phyloP scores from a whole-genome alignment of 2,329 filamentous ascomycete genomes.

The Colletotrichum falcatum region DNA sequence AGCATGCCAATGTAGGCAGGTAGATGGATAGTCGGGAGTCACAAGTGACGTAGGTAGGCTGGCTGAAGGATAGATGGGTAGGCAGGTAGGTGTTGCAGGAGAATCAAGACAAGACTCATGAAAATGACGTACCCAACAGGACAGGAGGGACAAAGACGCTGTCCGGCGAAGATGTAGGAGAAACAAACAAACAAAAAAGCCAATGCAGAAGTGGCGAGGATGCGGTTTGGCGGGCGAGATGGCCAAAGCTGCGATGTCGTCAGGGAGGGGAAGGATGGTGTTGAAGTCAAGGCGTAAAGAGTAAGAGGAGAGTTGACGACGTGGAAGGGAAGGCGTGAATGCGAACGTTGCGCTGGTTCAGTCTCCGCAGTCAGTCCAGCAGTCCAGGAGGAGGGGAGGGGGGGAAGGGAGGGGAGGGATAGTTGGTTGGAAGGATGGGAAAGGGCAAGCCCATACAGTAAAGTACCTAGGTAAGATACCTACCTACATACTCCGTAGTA shows the following conservation, averaged over 20 bases:
- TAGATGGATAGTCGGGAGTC: slow-evolving; percentile 1
- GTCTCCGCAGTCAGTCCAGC: slow-evolving; percentile 19
- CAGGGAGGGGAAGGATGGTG: slow-evolving; percentile 13
- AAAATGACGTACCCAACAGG: slow-evolving; percentile 35
- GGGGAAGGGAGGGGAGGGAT: not conserved
- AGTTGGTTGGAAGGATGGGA: slow-evolving; percentile 26
- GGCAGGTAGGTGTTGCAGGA: slow-evolving; percentile 20
- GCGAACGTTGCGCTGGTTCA: slow-evolving; percentile 23
- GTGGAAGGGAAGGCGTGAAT: slow-evolving; percentile 18
- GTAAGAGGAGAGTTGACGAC: slow-evolving; percentile 15
- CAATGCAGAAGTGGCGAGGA: not conserved
- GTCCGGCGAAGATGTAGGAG: not conserved
- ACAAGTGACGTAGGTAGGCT: slow-evolving; percentile 39
- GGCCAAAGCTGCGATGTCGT: slow-evolving; percentile 26
- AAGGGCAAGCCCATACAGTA: slow-evolving; percentile 12
- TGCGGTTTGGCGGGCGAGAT: slow-evolving; percentile 27
- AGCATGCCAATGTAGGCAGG: slow-evolving; percentile 12
- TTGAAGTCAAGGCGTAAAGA: slow-evolving; percentile 10
- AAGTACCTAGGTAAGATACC: not conserved
- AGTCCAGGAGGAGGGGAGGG: slow-evolving; percentile 3
- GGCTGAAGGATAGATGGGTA: slow-evolving; percentile 20
- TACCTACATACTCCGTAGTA: too few species aligned
- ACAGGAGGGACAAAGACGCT: slow-evolving; percentile 17
- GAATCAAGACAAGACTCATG: slow-evolving; percentile 28
- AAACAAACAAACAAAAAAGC: not conserved